Base-by-base conservation (phyloP, 2,329 filamentous ascomycete species). In the Seiridium unicorne region DNA sequence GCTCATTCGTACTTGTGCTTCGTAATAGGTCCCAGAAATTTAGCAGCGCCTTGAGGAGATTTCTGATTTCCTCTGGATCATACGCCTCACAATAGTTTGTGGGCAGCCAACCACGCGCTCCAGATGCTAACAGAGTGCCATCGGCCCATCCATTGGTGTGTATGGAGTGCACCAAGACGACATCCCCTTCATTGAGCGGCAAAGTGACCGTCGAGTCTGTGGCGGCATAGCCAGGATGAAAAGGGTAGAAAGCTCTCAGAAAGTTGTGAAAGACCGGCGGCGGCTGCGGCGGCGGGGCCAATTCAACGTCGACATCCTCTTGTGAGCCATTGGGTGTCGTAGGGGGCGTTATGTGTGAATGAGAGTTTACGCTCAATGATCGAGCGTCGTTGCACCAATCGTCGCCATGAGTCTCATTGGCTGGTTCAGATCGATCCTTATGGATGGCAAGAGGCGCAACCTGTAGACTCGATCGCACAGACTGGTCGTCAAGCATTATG, bases 131-230 rank as follows among this genome's bases (percentile, higher is more conserved):
- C 46, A 97, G 81, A 1, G 95, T 99, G 56, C 95, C 95, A 74
- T 99, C 95, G 38, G 95, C 95, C 95, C 95, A 99, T 67, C 95
- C 95, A 78, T 98, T 99, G 62, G 92, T 95, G 75, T 99, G 95
- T 66, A 98, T 91, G 3, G 95, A 97, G 75, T 99, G 95, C 31
- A 99, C 90, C 60, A 99, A 78, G 58, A 99, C 89, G 54, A 99
- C 86, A 70, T 99, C 95, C 61, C 95, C 95, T 71, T 95, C 89
- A 66, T 91, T 91, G 60, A 99, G 83, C 31, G 93, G 90, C 9
- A 97, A 81, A 9, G 94, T 98, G 59, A 98, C 90, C 8, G 92
- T 95, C 9, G 90, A 89, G 60, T 93, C 91, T n/a, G 87, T 87
- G 62, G 92, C 85, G 47, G 90, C 84, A 68, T 89, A 88, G 61